Base-by-base conservation (phyloP, 192 early-diverging fungal genomes). In the Podila minutissima region DNA sequence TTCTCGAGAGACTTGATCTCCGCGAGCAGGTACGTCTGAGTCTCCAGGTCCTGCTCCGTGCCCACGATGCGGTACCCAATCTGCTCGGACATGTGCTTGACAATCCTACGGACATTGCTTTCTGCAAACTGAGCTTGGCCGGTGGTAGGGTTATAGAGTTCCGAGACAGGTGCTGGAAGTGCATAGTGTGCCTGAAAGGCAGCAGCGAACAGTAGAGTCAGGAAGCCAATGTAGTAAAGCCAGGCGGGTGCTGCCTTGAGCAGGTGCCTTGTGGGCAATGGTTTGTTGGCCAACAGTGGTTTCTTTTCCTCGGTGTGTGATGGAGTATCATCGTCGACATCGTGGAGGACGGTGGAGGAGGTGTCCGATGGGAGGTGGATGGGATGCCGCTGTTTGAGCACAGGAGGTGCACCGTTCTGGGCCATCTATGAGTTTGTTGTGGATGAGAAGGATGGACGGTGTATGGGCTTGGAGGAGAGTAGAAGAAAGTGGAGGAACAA, bases 11-110 rank as follows among this genome's bases (percentile, higher is more conserved):
- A 19, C 32, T 60, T 50, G 29, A 79, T 64, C n/a, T 79, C 76
- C 11, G 50, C 32, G 26, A 79, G 17, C 53, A 79, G 22, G 51
- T 79, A 79, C 13, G 8, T 22, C 51, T 79, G 64, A 0, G 76
- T 72, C 29, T 72, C 76, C n/a, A 58, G 64, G 24, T 72, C 69
- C 32, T 79, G 76, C 60, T 67, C 76, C 28, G 76, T 88, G 2
- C 88, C 88, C 5, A 88, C 87, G 26, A 89, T 59, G 46, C 92
- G 84, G 69, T 90, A 86, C 17, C 90, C 91, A 79, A 92, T 88
- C 11, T 84, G 83, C 20, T 88, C 82, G 9, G 87, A 83, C 20
- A 92, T 70, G 62, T 83, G 83, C 20, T 72, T 74, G 10, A 90
- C 83, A 62, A 81, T 86, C 48, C 81, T 73, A 12, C 87, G 79